These are phyloP conservation scores for Escovopsis sp. DNA, from an alignment of 2,329 filamentous ascomycete species.

Conservation along the genomic window DNA sequence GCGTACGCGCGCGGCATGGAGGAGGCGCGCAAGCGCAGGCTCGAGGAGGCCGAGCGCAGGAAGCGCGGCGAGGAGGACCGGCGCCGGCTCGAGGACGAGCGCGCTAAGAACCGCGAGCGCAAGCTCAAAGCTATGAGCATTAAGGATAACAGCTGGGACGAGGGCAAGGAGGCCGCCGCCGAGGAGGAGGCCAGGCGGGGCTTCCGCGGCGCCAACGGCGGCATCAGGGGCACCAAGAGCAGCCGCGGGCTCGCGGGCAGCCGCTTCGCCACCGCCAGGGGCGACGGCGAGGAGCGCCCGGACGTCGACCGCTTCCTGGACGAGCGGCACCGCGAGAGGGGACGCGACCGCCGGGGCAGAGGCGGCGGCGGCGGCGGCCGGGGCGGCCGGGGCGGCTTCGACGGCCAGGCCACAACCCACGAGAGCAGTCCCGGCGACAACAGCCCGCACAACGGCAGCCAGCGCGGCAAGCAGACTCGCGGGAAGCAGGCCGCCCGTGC, in stretches of 20 bases:
- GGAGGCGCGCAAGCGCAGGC: conserved; percentile 35
- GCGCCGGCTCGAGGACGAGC: conserved; percentile 41
- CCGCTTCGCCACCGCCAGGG: conserved; percentile 25
- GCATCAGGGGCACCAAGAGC: conserved; percentile 23
- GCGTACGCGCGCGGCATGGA: conserved; percentile 41
- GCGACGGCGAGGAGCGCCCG: conserved; percentile 14
- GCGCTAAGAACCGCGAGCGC: conserved; percentile 43
- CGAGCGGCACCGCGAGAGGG: conserved; percentile 18
- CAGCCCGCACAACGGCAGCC: conserved; percentile 10
- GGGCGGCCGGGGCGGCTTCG: conserved; percentile 17
- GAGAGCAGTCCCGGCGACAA: conserved; percentile 10
- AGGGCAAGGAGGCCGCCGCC: conserved; percentile 34
- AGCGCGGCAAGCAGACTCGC: conserved; percentile 5
- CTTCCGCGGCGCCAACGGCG: conserved; percentile 27
- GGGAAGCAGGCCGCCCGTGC: conserved; percentile 14
- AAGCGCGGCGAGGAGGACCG: conserved; percentile 37
- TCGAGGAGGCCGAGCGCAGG: conserved; percentile 37
- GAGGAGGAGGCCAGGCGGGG: conserved; percentile 25
- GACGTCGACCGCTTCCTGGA: conserved; percentile 24
- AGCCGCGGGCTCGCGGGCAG: conserved; percentile 25
- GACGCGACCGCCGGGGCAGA: conserved; percentile 19
- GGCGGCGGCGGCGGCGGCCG: conserved; percentile 18
- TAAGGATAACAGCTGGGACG: conserved; percentile 43
- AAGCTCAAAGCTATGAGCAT: conserved; percentile 44
- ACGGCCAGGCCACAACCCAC: conserved; percentile 10